A percentile compares a stretch with the other conserved stretches of the same genome.
Evolutionary conservation across 2,329 filamentous ascomycete species (phyloP).

Genomic region (Colletotrichum sp.): DNA sequence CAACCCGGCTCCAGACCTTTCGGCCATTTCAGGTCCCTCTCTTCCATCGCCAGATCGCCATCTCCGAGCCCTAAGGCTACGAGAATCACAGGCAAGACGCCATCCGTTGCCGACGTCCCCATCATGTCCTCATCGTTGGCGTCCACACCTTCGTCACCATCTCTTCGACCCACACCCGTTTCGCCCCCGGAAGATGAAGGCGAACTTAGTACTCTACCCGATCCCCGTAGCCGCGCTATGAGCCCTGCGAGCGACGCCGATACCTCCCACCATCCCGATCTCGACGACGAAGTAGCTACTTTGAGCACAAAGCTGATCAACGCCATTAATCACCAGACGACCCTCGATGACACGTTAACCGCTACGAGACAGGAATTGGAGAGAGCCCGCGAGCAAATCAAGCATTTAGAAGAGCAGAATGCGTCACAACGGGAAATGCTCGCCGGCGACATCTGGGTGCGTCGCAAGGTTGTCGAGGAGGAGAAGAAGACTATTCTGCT

Average conservation of each 20-base stretch:
- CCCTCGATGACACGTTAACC: constrained; percentile 85
- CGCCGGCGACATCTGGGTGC: constrained; percentile 76
- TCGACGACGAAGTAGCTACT: constrained; percentile 79
- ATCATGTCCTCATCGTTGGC: constrained; percentile 42
- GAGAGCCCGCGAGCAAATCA: constrained; percentile 69
- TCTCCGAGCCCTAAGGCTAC: constrained; percentile 39
- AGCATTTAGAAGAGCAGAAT: constrained; percentile 68
- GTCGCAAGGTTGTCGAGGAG: constrained; percentile 74
- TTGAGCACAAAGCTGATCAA: constrained; percentile 96
- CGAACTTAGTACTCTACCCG: constrained; percentile 73
- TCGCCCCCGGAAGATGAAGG: constrained; percentile 56
- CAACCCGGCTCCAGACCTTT: constrained; percentile 39
- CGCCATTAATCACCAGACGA: constrained; percentile 95
- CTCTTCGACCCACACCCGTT: constrained; percentile 40
- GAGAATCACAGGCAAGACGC: constrained; percentile 40
- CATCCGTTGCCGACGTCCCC: constrained; percentile 40
- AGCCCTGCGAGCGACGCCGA: constrained; percentile 46
- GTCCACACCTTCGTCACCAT: constrained; percentile 30
- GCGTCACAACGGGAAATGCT: constrained; percentile 76
- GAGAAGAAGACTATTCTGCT: constrained; percentile 67
- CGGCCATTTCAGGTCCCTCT: constrained; percentile 59
- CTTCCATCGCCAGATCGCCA: constrained; percentile 49
- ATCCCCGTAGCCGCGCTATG: constrained; percentile 61
- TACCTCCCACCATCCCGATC: constrained; percentile 54
- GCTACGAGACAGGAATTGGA: constrained; percentile 86